Evolutionary conservation across 2,329 filamentous ascomycete genomes (phyloP).

Genomic region (Albifimbria verrucaria): DNA sequence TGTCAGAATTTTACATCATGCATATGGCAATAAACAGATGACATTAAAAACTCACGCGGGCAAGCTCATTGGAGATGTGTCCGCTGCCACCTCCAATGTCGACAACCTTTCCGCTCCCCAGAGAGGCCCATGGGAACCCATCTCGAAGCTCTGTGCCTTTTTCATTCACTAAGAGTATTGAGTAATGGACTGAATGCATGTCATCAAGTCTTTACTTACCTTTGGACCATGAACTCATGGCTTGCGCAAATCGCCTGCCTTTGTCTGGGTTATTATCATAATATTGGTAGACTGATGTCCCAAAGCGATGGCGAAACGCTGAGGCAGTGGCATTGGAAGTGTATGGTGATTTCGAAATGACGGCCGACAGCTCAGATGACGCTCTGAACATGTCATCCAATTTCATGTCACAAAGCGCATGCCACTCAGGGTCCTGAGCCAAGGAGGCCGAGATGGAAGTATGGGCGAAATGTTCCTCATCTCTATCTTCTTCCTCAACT

Average conservation of each 20-base stretch:
- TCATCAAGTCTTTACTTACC: too few species aligned
- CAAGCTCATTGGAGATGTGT: slow-evolving; percentile 9
- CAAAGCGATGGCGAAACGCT: background rate
- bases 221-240: background rate
- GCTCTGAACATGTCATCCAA: background rate
- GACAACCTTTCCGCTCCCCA: slow-evolving; percentile 14
- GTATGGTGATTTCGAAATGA: background rate
- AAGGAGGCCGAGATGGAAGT: background rate
- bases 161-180: slow-evolving; percentile 10
- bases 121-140: slow-evolving; percentile 13
- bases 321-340: background rate
- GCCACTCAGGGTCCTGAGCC: background rate
- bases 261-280: background rate
- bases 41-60: background rate
- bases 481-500: background rate
- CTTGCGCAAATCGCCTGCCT: background rate
- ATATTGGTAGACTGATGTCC: background rate
- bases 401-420: background rate
- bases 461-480: background rate
- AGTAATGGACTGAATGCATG: too few species aligned
- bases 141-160: slow-evolving; percentile 11
- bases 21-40: too few species aligned
- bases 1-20: background rate
- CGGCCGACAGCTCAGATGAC: background rate
- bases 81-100: slow-evolving; percentile 24